Evolutionary conservation across 768 basidiomycete genomes (phyloP), one percentile per base, ranked within the genome.

Genomic region (Asterophora parasitica): DNA sequence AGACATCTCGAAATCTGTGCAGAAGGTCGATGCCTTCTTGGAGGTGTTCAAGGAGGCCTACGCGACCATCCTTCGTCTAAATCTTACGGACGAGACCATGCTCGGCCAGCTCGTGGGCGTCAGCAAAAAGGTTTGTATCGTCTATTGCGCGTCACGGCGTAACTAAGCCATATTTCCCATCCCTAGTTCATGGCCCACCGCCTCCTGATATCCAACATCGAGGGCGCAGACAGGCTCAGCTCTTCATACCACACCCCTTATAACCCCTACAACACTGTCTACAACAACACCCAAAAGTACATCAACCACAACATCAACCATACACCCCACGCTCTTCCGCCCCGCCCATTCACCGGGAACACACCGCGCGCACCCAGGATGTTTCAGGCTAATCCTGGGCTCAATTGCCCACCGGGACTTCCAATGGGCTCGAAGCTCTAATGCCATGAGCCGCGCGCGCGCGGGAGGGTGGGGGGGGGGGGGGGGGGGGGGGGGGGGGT

Each of bases 1-100:
- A 36, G 71, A 76, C 38, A 61, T 75, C 9, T 67, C 67, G 10
- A 66, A 65, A 42, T 52, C 71, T 0, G 59, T 71, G 6, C 46
- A 50, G 4, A 65, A 64, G 12, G 59, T 72, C n/a, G 48, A 55
- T 6, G 51, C 41, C 0, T 62, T 78, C 8, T 59, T 62, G 9
- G 34, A 46, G 4, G 58, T 63, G 7, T 77, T 79, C 58, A 59
- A 64, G 41, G 59, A 61, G 7, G 68, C 67, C 4, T 61, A 62
- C 38, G 46, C 50, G 3, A 28, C 48, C 8, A 54, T 69, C 13
- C 51, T 62, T 12, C 56, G 55, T 27, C 44, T 56, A 15, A 54
- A 46, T 2, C 30, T 52, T 10, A 31, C 37, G 1, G 55, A 60
- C 37, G 37, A 42, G 8, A 61, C 55, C 41, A 49, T 61, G 35